phyloP scores from a whole-genome alignment of 2,329 filamentous ascomycete species.

The Phoma herbarum region DNA sequence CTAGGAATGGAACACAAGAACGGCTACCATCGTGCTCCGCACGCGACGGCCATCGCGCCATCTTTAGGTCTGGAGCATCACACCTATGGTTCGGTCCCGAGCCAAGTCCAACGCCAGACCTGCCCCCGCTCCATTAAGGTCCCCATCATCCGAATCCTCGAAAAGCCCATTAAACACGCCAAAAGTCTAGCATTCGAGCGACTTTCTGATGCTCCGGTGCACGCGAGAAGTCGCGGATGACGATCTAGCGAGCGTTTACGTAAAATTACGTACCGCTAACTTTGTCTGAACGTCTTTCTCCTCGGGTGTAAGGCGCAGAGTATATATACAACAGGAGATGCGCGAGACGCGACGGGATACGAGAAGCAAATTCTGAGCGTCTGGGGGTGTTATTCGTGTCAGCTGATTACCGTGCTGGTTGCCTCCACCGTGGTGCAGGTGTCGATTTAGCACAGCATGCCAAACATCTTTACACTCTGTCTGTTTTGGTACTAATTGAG shows the following conservation, averaged over 20 bases:
- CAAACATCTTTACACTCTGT: background rate
- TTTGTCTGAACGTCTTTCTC: conserved; percentile 29
- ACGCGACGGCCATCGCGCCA: conserved; percentile 15
- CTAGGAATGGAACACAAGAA: conserved; percentile 3
- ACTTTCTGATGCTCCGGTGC: conserved; percentile 4
- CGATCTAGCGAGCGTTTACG: conserved; percentile 27
- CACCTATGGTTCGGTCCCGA: conserved; percentile 11
- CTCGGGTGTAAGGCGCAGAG: conserved; percentile 29
- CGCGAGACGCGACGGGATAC: background rate
- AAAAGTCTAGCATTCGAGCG: conserved; percentile 1
- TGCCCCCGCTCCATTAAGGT: background rate
- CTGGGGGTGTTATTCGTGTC: background rate
- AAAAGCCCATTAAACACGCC: conserved; percentile 4
- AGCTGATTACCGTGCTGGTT: background rate
- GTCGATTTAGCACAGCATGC: background rate
- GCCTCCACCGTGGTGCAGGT: background rate
- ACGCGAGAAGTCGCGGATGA: conserved; percentile 15
- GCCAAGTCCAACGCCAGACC: conserved; percentile 10
- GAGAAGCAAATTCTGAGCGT: background rate
- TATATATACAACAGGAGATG: conserved; percentile 23
- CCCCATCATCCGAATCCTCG: background rate
- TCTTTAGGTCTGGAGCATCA: conserved; percentile 15
- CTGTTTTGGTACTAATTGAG: background rate
- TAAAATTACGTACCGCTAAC: conserved; percentile 42
- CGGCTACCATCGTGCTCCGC: background rate